phyloP scores from a whole-genome alignment of 83 land plant genomes.

The Larix sibirica region DNA sequence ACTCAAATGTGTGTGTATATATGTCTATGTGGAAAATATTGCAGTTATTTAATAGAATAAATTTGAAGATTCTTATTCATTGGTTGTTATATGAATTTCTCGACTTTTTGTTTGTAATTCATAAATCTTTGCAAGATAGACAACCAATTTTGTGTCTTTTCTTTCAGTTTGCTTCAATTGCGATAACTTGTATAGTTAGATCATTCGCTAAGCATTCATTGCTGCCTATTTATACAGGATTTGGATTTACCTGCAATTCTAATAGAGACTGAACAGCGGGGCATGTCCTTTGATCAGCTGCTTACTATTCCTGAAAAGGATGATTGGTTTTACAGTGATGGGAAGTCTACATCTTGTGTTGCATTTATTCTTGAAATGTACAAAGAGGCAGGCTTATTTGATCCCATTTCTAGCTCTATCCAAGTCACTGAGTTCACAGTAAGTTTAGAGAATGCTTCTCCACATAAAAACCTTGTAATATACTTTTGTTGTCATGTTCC shows the following conservation, averaged over 20 bases:
- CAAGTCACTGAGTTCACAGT: constrained; percentile 98
- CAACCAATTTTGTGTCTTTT: background rate
- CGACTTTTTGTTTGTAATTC: background rate
- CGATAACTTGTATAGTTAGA: no score
- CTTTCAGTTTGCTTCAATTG: no score
- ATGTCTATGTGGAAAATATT: background rate
- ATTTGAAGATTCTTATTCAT: no score
- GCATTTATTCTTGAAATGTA: constrained; percentile 92
- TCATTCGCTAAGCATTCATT: background rate
- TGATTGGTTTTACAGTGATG: constrained; percentile 87
- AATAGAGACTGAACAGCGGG: constrained; percentile 59
- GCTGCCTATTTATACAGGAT: constrained; percentile 27
- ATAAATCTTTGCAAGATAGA: background rate
- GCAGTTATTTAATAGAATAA: no score
- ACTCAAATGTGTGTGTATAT: background rate
- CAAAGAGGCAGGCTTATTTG: constrained; percentile 91
- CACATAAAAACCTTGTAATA: background rate
- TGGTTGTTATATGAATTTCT: background rate
- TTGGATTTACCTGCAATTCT: constrained; percentile 61
- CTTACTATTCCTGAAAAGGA: constrained; percentile 81
- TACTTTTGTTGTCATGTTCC: background rate
- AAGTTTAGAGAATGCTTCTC: constrained; percentile 15
- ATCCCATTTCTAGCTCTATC: constrained; percentile 51
- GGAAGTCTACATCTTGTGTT: constrained; percentile 87
- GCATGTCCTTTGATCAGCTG: constrained; percentile 53